phyloP scores from a whole-genome alignment of 164 flowering plant genomes.

The Buxus sempervirens region DNA sequence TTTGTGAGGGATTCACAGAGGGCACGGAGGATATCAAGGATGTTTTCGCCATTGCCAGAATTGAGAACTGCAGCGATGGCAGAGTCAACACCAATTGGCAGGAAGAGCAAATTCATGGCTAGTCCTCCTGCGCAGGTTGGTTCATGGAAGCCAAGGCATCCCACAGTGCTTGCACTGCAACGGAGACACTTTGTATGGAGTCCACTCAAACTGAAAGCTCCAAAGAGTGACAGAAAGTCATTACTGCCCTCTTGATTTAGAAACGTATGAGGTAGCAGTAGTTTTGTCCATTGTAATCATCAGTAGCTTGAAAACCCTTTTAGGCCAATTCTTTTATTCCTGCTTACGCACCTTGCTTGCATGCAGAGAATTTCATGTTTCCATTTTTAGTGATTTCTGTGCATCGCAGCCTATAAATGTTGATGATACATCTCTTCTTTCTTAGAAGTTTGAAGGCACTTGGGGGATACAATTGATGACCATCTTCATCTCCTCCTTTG shows the following conservation, averaged over 20 bases:
- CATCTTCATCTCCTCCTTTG: too few species aligned
- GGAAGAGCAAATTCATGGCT: slow-evolving; percentile 62
- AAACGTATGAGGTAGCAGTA: not conserved
- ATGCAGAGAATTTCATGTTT: too few species aligned
- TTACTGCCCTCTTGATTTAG: slow-evolving; percentile 27
- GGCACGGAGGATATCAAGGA: slow-evolving; percentile 44
- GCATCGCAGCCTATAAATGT: too few species aligned
- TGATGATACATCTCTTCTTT: too few species aligned
- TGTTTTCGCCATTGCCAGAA: slow-evolving; percentile 52
- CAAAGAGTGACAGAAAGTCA: slow-evolving; percentile 41
- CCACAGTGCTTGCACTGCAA: slow-evolving; percentile 62
- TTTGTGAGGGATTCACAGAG: slow-evolving; percentile 52
- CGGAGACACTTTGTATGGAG: slow-evolving; percentile 66
- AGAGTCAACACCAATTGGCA: slow-evolving; percentile 50
- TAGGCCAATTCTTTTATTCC: too few species aligned
- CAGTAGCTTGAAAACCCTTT: not conserved
- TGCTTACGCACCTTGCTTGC: too few species aligned
- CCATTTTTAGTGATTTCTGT: too few species aligned
- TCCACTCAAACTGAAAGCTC: slow-evolving; percentile 52
- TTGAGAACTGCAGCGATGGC: slow-evolving; percentile 11
- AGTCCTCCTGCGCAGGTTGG: slow-evolving; percentile 52
- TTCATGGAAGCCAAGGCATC: slow-evolving; percentile 61
- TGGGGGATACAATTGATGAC: too few species aligned
- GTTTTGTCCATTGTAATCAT: not conserved
- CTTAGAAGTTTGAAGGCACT: too few species aligned